Base-by-base conservation (phyloP, 2,329 filamentous ascomycete genomes). In the Zasmidium angulare region DNA sequence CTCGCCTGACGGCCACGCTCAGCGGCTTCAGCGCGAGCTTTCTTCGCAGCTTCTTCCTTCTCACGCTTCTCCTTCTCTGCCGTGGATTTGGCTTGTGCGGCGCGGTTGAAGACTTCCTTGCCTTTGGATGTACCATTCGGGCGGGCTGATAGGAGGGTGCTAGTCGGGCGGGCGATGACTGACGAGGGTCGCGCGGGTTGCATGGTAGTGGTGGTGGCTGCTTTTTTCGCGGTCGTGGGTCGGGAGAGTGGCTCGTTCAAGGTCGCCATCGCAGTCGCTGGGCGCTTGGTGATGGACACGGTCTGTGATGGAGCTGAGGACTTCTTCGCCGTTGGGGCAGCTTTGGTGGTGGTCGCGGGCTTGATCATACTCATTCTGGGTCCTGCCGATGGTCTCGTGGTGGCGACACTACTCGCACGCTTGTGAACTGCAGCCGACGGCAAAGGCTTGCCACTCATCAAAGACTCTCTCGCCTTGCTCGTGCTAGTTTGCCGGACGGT, bases 31-130 rank as follows among this genome's bases (percentile, higher is more conserved):
- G 74, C 75, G 29, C 79, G 69, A 21, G 79, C 79, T 61, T 72
- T 74, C 68, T 76, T 78, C 0, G 78, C 77, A 2, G 78, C 78
- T 17, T 81, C 79, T 60, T 81, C 79, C 62, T 81, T 81, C 53
- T 77, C 78, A 17, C 64, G 71, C 56, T 76, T 73, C 62, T 77
- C 74, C 52, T 70, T 69, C 56, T 79, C 78, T 10, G 71, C 68
- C 1, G 71, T 69, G 50, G 75, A 74, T 49, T 79, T 77, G 53
- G 78, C 76, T 11, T 72, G 52, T 29, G 74, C 75, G 23, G 78
- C 75, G 22, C 79, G 72, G 50, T 77, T 76, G 69, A 80, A 81
- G 47, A 81, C 75, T 61, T 80, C 75, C 46, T 75, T 75, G 53
- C 75, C 78, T 63, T 79, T 81, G 17, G 69, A 14, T 61, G 71